These are phyloP conservation scores for Clarireedia monteithiana DNA, from an alignment of 2,329 filamentous ascomycete genomes.

Conservation along the genomic window DNA sequence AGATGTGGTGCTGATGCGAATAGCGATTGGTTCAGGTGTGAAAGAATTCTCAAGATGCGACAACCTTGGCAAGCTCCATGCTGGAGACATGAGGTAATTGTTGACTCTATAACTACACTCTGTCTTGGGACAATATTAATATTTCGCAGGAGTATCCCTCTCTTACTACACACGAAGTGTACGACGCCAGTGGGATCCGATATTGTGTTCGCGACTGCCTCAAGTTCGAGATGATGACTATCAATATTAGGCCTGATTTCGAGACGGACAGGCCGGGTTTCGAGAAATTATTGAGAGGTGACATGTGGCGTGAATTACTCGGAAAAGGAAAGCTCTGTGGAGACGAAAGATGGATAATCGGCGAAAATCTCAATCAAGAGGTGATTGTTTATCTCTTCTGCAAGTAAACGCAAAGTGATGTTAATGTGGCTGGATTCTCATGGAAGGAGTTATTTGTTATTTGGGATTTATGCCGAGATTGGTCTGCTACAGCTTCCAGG, in stretches of 20 bases:
- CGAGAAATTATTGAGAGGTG: slow-evolving; percentile 33
- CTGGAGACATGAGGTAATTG: slow-evolving; percentile 40
- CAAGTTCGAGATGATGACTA: slow-evolving; percentile 38
- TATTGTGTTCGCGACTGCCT: slow-evolving; percentile 41
- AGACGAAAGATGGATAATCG: slow-evolving; percentile 54
- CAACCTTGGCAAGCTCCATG: slow-evolving; percentile 37
- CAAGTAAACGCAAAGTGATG: neutral
- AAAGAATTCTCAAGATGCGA: slow-evolving; percentile 13
- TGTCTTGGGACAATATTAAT: neutral
- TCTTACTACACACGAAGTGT: slow-evolving; percentile 39
- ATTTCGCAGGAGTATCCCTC: slow-evolving; percentile 39
- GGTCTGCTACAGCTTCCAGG: no score
- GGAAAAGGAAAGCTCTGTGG: slow-evolving; percentile 46
- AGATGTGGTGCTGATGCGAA: slow-evolving; percentile 34
- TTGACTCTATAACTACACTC: neutral
- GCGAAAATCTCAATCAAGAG: slow-evolving; percentile 44
- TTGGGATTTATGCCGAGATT: no score
- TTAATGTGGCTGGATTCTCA: neutral
- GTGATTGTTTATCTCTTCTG: slow-evolving; percentile 32
- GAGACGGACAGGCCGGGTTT: slow-evolving; percentile 26
- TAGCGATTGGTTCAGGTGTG: slow-evolving; percentile 20
- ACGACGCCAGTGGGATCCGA: slow-evolving; percentile 39
- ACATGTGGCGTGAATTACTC: slow-evolving; percentile 29
- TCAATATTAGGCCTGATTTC: slow-evolving; percentile 34
- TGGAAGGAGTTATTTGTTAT: no score